Base-by-base conservation (phyloP, 352 stramenopile species). In the Phytophthora sojae region DNA sequence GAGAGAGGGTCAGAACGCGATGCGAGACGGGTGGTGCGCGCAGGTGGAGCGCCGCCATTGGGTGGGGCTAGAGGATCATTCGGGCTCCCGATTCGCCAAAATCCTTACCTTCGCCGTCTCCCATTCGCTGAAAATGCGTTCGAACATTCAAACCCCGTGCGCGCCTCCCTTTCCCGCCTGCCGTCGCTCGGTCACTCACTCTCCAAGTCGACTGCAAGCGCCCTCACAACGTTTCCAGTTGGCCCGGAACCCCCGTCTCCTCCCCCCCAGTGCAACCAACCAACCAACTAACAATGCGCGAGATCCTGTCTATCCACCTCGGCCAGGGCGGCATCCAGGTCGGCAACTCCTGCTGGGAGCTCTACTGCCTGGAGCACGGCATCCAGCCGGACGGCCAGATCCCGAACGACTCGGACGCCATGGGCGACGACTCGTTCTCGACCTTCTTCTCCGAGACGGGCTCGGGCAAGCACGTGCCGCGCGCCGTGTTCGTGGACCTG, bases 221-320 rank as follows among this genome's bases (percentile, higher is more conserved):
- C 67, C 71, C 61, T 78, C 61, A 75, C 9, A 75, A 61, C 71
- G 71, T 78, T 71, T 75, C 61, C 61, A 72, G 71, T 69, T 29
- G 60, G 14, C 52, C 58, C 47, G 42, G 66, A 64, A 57, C 35
- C 35, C 14, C 0, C 4, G 35, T 30, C 26, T 30, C 35, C 9
- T 12, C 8, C 32, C 1, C 32, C 32, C 32, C 32, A 42, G 35
- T 42, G 35, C 35, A 42, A 42, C 35, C 15, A 42, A 42, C 9
- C 14, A 39, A 39, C n/a, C n/a, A n/a, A n/a, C n/a, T n/a, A n/a
- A 57, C 50, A 52, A 98, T 97, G 92, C 90, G 91, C 79, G 96
- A 99, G 81, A 96, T 97, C 81, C 96, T 99, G 68, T 52, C 45
- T 37, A 98, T 99, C 77, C 97, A 99, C 84, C 89, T 99, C 64